These are phyloP conservation scores for Suhomyces taliae DNA, from an alignment of 1,139 yeast species.

Conservation along the genomic window DNA sequence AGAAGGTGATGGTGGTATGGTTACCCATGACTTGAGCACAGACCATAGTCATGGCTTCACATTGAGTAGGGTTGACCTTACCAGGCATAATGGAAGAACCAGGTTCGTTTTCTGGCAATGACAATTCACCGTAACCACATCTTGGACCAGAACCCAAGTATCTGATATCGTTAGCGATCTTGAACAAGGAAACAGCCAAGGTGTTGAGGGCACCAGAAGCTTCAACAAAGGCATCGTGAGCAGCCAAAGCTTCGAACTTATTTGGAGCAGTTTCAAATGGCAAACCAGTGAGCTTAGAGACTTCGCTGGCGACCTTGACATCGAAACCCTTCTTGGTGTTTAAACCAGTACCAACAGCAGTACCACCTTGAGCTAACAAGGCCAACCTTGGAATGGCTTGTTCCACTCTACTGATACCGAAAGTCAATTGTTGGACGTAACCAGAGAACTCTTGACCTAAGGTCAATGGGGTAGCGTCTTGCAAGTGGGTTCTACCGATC, in stretches of 20 bases:
- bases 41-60: slow-evolving; percentile 98
- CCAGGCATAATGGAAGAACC: slow-evolving; percentile 99
- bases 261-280: slow-evolving; percentile 94
- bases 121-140: slow-evolving; percentile 96
- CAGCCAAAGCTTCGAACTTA: slow-evolving; percentile 98
- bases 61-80: slow-evolving; percentile 98
- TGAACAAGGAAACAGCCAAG: slow-evolving; percentile 87
- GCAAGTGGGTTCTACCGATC: slow-evolving; percentile 98
- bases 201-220: slow-evolving; percentile 97
- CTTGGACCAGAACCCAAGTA: slow-evolving; percentile 99
- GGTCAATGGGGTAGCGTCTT: slow-evolving; percentile 97
- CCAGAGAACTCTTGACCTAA: slow-evolving; percentile 98
- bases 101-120: slow-evolving; percentile 97
- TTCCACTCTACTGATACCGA: slow-evolving; percentile 87
- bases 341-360: slow-evolving; percentile 98
- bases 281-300: slow-evolving; percentile 80
- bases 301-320: slow-evolving; percentile 75
- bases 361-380: slow-evolving; percentile 96
- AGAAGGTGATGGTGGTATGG: slow-evolving; percentile 90
- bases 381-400: slow-evolving; percentile 71
- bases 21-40: slow-evolving; percentile 98
- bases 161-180: slow-evolving; percentile 96
- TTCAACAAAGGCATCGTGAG: slow-evolving; percentile 97
- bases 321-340: slow-evolving; percentile 92
- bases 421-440: slow-evolving; percentile 87